Evolutionary conservation across 495 filamentous ascomycete genomes (phyloP).

Genomic region (Jackrogersella multiformis): DNA sequence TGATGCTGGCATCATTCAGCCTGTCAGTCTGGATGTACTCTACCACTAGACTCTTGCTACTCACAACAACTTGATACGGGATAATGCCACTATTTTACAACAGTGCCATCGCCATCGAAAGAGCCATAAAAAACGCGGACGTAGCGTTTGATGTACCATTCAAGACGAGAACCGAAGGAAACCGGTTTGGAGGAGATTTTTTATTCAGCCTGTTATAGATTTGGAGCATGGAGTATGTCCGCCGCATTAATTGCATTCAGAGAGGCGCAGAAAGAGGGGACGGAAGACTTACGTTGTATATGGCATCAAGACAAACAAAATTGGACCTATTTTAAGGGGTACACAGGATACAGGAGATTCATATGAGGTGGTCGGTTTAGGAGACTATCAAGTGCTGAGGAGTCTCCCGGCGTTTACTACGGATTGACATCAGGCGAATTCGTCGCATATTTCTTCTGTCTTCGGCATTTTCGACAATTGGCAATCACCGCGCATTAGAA

Average conservation of each 20-base stretch:
- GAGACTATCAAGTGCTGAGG: constrained; percentile 64
- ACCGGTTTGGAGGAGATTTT: background rate
- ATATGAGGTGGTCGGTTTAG: constrained; percentile 22
- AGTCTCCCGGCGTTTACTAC: constrained; percentile 55
- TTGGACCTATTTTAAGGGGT: constrained; percentile 12
- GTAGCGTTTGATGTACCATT: background rate
- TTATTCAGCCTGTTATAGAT: background rate
- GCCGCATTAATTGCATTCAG: constrained; percentile 1
- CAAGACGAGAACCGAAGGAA: background rate
- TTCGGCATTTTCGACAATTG: constrained; percentile 10
- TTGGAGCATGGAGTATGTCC: constrained; percentile 9
- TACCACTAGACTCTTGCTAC: constrained; percentile 11
- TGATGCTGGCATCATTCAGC: constrained; percentile 29
- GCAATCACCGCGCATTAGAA: background rate
- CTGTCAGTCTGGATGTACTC: constrained; percentile 35
- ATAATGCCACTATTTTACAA: background rate
- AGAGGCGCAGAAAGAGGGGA: background rate
- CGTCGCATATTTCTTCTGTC: constrained; percentile 28
- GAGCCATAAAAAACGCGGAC: too few relatives aligned
- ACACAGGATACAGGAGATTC: constrained; percentile 3
- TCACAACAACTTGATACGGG: constrained; percentile 1
- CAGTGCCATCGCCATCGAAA: background rate
- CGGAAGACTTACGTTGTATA: background rate
- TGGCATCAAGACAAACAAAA: constrained; percentile 12
- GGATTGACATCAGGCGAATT: constrained; percentile 19